phyloP scores from a whole-genome alignment of 1,139 yeast genomes.

The Kodamaea sp. region DNA sequence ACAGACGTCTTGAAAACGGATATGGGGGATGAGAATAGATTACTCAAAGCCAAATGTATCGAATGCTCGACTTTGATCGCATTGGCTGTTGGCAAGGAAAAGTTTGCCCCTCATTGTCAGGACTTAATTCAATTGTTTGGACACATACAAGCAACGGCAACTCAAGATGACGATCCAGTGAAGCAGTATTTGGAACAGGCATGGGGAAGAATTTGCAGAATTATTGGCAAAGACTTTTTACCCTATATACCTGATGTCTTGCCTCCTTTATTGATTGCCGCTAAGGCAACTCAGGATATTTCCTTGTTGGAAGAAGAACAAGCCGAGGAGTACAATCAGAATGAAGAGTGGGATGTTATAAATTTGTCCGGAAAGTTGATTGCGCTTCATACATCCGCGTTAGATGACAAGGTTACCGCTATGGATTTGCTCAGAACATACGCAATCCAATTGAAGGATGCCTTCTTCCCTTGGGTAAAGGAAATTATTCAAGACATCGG shows the following conservation, averaged over 20 bases:
- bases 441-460: constrained; percentile 80
- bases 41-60: constrained; percentile 88
- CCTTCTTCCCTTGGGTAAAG: constrained; percentile 79
- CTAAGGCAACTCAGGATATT: constrained; percentile 87
- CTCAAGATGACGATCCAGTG: constrained; percentile 78
- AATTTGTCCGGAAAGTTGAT: constrained; percentile 89
- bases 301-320: constrained; percentile 88
- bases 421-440: constrained; percentile 87
- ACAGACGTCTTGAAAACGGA: constrained; percentile 78
- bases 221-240: constrained; percentile 80
- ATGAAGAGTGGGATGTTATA: constrained; percentile 95
- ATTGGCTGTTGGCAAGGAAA: constrained; percentile 93
- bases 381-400: constrained; percentile 88
- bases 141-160: constrained; percentile 62
- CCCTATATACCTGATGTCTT: constrained; percentile 88
- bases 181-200: constrained; percentile 88
- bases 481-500: constrained; percentile 80
- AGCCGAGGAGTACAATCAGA: constrained; percentile 74
- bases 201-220: constrained; percentile 91
- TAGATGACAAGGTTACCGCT: constrained; percentile 92
- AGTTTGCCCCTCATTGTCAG: constrained; percentile 73
- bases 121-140: constrained; percentile 76
- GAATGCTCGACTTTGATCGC: constrained; percentile 96
- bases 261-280: constrained; percentile 83
- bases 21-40: constrained; percentile 75